A percentile compares a stretch with the other conserved stretches of the same genome.
These are phyloP conservation scores for Schwanniomyces yamadae DNA, from an alignment of 805 yeast genomes.

Conservation along the genomic window DNA sequence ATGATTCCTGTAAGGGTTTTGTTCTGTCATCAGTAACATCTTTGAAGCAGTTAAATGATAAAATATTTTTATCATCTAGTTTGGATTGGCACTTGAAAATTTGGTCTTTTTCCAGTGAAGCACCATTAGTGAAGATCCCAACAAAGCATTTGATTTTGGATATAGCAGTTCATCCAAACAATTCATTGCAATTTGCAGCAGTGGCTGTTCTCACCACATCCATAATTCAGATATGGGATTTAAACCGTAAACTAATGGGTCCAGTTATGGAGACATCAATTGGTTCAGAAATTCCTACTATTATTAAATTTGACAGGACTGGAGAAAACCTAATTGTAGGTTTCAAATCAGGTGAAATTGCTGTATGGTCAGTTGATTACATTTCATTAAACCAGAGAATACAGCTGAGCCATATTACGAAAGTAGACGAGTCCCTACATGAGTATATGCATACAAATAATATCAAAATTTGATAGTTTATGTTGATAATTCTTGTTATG, in stretches of 20 bases:
- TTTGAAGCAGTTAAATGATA: constrained; percentile 3
- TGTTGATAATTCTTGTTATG: constrained; percentile 3
- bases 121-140: constrained; percentile 18
- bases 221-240: constrained; percentile 31
- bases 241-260: constrained; percentile 15
- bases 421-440: no score
- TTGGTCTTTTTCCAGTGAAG: constrained; percentile 14
- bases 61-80: constrained; percentile 16
- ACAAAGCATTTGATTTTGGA: constrained; percentile 18
- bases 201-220: constrained; percentile 17
- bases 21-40: constrained; percentile 4
- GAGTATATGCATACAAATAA: no score
- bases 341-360: constrained; percentile 18
- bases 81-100: constrained; percentile 24
- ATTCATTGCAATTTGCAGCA: constrained; percentile 24
- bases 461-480: not conserved
- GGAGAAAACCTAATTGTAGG: constrained; percentile 23
- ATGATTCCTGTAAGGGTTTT: constrained; percentile 8
- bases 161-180: constrained; percentile 17
- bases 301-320: constrained; percentile 13
- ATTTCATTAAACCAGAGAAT: constrained; percentile 3
- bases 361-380: constrained; percentile 12
- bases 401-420: no score
- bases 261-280: constrained; percentile 16
- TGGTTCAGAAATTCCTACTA: constrained; percentile 9